phyloP scores from a whole-genome alignment of 2,329 filamentous ascomycete species.

The Alternaria burnsii region DNA sequence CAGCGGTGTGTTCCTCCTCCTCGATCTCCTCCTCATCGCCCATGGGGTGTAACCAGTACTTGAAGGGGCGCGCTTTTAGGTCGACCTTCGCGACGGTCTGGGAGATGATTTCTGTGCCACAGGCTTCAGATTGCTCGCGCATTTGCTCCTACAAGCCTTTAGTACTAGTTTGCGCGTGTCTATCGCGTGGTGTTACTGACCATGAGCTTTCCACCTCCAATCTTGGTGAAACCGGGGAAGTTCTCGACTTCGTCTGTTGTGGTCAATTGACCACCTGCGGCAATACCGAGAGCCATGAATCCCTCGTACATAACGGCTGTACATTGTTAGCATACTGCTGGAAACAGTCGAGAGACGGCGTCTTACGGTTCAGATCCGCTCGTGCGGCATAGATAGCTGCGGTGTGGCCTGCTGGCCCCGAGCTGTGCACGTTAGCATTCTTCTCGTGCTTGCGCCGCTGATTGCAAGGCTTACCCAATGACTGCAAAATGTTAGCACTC shows the following conservation, averaged over 20 bases:
- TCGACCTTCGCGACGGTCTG: constrained; percentile 93
- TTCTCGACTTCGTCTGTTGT: constrained; percentile 99
- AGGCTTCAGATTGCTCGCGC: constrained; percentile 87
- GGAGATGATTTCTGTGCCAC: constrained; percentile 90
- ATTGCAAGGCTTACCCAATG: constrained; percentile 45
- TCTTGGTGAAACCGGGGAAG: constrained; percentile 92
- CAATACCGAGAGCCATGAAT: constrained; percentile 96
- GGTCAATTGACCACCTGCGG: constrained; percentile 94
- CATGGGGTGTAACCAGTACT: constrained; percentile 76
- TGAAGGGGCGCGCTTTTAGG: constrained; percentile 83
- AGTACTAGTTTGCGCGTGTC: constrained; percentile 8
- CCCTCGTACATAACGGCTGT: constrained; percentile 92
- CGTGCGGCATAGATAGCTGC: constrained; percentile 95
- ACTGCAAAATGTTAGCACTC: constrained; percentile 43
- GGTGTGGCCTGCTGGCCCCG: constrained; percentile 95
- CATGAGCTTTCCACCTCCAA: constrained; percentile 91
- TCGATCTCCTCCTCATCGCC: constrained; percentile 81
- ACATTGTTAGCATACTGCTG: constrained; percentile 29
- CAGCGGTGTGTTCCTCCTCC: constrained; percentile 80
- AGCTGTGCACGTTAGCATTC: constrained; percentile 64
- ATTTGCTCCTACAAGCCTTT: constrained; percentile 73
- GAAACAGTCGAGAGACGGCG: too few species aligned
- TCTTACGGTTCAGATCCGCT: constrained; percentile 85
- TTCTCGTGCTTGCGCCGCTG: constrained; percentile 18
- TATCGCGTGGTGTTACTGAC: constrained; percentile 50